These are phyloP conservation scores for Sungouiella thailandica DNA, from an alignment of 805 yeast species.

Conservation along the genomic window DNA sequence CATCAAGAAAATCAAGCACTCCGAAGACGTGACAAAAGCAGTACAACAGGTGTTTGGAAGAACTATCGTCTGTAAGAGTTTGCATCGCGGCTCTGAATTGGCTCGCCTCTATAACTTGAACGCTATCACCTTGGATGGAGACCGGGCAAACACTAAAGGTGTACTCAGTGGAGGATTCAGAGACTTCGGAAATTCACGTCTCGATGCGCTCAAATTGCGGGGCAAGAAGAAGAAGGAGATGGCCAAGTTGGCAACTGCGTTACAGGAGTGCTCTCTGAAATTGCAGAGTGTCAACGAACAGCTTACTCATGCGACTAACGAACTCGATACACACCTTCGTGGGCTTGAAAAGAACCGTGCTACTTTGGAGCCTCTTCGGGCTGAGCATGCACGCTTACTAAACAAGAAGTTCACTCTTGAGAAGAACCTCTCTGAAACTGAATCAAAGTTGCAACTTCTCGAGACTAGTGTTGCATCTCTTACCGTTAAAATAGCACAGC, in stretches of 20 bases:
- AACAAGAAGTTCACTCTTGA: conserved; percentile 39
- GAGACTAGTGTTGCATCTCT: conserved; percentile 9
- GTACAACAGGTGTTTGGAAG: conserved; percentile 77
- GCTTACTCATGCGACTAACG: conserved; percentile 47
- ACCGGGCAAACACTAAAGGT: conserved; percentile 79
- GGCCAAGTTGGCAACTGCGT: conserved; percentile 25
- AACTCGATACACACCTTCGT: conserved; percentile 28
- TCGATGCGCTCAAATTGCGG: conserved; percentile 62
- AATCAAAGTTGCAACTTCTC: conserved; percentile 28
- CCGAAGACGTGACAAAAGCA: conserved; percentile 54
- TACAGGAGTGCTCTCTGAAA: conserved; percentile 32
- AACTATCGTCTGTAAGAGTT: conserved; percentile 68
- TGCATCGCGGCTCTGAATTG: conserved; percentile 63
- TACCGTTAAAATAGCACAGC: conserved; percentile 37
- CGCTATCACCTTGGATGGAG: conserved; percentile 91
- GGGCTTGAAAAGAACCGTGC: conserved; percentile 41
- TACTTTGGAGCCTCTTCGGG: conserved; percentile 39
- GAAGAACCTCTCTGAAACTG: conserved; percentile 37
- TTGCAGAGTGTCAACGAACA: conserved; percentile 45
- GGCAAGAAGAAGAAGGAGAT: conserved; percentile 46
- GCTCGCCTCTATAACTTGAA: conserved; percentile 57
- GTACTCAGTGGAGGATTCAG: conserved; percentile 84
- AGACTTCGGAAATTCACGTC: conserved; percentile 59
- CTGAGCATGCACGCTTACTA: conserved; percentile 36
- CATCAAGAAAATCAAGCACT: conserved; percentile 65